Conservation (phyloP, 805 yeast genomes). For the Yarrowia alimentaria region DNA sequence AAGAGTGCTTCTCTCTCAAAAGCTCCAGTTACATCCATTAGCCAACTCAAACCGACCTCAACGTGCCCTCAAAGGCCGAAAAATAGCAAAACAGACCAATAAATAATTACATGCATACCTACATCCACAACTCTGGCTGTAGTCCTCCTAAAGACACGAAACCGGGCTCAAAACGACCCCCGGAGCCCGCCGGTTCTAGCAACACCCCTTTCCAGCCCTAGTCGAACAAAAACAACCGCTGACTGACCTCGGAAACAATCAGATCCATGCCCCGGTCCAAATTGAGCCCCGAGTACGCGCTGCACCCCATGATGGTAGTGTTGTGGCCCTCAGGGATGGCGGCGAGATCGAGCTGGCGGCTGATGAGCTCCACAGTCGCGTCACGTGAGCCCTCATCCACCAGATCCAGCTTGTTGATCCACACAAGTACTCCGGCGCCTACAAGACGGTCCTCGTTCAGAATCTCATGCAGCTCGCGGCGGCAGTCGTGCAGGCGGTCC, state of each 20-base stretch:
- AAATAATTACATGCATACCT: too few relatives aligned
- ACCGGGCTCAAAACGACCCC: too few relatives aligned
- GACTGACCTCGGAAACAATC: conserved; percentile 45
- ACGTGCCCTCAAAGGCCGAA: too few relatives aligned
- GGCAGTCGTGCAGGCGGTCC: conserved; percentile 63
- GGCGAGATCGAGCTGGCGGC: conserved; percentile 38
- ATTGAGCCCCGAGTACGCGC: conserved; percentile 50
- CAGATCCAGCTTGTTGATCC: conserved; percentile 74
- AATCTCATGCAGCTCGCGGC: conserved; percentile 60
- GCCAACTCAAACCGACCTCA: too few relatives aligned
- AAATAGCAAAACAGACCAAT: too few relatives aligned
- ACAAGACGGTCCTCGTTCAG: conserved; percentile 64
- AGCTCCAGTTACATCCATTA: too few relatives aligned
- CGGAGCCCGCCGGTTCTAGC: too few relatives aligned
- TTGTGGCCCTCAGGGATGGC: conserved; percentile 42
- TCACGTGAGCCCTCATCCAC: conserved; percentile 37
- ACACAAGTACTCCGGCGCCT: conserved; percentile 65
- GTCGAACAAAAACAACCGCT: conserved; percentile 43
- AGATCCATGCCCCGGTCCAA: conserved; percentile 46
- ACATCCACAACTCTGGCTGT: too few relatives aligned
- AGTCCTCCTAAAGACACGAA: too few relatives aligned
- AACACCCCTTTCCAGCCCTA: conserved; percentile 13
- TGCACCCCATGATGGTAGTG: conserved; percentile 47
- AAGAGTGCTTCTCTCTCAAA: too few relatives aligned
- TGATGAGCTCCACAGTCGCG: conserved; percentile 28